Evolutionary conservation across 805 yeast genomes (phyloP), one percentile per base, ranked within the genome.

Genomic region (Kodamaea nitidulidarum): DNA sequence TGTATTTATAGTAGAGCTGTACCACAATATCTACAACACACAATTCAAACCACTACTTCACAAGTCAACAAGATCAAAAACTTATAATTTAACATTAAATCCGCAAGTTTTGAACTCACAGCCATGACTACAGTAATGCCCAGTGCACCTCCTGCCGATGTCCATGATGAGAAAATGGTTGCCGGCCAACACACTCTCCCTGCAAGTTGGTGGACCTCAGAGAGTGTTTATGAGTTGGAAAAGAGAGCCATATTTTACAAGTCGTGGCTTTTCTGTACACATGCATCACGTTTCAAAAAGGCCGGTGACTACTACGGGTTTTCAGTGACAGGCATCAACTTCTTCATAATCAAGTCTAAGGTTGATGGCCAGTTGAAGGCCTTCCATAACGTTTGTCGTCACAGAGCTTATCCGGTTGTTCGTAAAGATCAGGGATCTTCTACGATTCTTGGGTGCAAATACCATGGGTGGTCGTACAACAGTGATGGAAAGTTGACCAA

Each of bases 401-500:
- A 78, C 59, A 65, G 83, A 53, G 83, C 82, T 5, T 78, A 70
- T 48, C 84, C 84, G 1, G 79, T 78, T 30, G 73, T 78, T 18
- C 67, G 74, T 55, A 78, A 78, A 51, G 76, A 76, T 25, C 61
- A 71, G 46, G 84, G 84, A 18, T 74, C 80, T n/a, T 70, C 81
- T 2, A 67, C 65, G 12, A 67, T 78, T 29, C 58, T 78, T 24
- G 81, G 81, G 30, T 78, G 84, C 57, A 71, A 75, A 48, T 78
- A 78, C 55, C 83, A 78, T 48, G 83, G 83, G 16, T 78, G 83
- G 84, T 71, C 80, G 17, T 78, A 78, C 60, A 75, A 76, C 52
- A 63, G 79, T n/a, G 79, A 76, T 46, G 84, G 84, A 3, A 55
- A 62, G 33, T 63, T 78, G 48, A 75, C 74, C 38, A 78, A 78